These are phyloP conservation scores for Periglandula ipomoeae DNA, from an alignment of 2,329 filamentous ascomycete species.

Conservation along the genomic window DNA sequence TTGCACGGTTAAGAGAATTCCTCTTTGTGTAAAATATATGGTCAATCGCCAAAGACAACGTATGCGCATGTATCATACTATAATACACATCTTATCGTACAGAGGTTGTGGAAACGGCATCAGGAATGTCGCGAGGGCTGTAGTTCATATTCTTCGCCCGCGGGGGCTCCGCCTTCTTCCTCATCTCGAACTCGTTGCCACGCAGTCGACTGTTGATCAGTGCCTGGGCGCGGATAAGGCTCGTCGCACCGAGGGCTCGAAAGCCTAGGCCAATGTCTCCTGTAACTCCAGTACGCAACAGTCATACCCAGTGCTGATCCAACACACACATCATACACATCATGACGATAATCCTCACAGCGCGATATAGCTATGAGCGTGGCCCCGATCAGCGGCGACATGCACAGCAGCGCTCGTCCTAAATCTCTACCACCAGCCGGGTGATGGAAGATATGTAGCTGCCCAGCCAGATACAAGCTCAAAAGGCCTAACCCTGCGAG, in stretches of 20 bases:
- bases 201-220: constrained; percentile 19
- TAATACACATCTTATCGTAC: too few species aligned
- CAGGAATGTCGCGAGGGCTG: constrained; percentile 8
- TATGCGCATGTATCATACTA: too few species aligned
- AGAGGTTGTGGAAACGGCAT: neutral
- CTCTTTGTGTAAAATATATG: too few species aligned
- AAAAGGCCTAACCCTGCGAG: constrained; percentile 73
- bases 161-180: constrained; percentile 37
- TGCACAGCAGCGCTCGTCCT: constrained; percentile 45
- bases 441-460: constrained; percentile 48
- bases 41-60: too few species aligned
- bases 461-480: constrained; percentile 59
- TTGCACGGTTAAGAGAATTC: too few species aligned
- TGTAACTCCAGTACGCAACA: constrained; percentile 57
- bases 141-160: constrained; percentile 21
- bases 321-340: constrained; percentile 59
- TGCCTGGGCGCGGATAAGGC: constrained; percentile 42
- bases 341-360: constrained; percentile 62
- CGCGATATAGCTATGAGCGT: constrained; percentile 60
- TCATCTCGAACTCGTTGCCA: constrained; percentile 43
- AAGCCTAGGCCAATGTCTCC: constrained; percentile 52
- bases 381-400: constrained; percentile 52
- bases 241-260: constrained; percentile 44
- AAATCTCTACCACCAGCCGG: constrained; percentile 39
- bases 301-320: constrained; percentile 51